Evolutionary conservation across 2,329 filamentous ascomycete genomes (phyloP).

Genomic region (Colletotrichum sp.): DNA sequence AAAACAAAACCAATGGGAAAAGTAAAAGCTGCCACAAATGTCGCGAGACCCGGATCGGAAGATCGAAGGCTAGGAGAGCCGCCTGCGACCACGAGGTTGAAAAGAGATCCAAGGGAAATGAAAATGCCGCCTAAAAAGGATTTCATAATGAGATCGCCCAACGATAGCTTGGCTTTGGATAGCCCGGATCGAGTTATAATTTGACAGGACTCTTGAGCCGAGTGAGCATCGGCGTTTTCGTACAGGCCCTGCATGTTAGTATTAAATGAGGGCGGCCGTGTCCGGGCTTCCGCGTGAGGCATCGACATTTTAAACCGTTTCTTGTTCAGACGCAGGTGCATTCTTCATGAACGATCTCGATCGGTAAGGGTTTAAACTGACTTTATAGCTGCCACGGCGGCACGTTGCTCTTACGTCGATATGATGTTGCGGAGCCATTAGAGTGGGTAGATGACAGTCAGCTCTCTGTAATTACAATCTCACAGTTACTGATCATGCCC

Average conservation of each 20-base stretch:
- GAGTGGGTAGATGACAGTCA: not conserved
- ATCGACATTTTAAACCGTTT: not conserved
- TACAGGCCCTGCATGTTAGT: not conserved
- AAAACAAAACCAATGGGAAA: not conserved
- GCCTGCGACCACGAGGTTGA: not conserved
- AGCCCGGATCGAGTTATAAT: not conserved
- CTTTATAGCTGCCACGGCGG: not conserved
- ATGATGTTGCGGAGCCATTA: not conserved
- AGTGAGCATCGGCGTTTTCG: not conserved
- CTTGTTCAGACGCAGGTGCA: not conserved
- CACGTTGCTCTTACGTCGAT: not conserved
- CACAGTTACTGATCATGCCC: not conserved
- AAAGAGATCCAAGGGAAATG: not conserved
- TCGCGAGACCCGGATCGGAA: not conserved
- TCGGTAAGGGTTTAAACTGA: accelerated
- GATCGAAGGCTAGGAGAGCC: not conserved
- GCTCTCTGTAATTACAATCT: not conserved
- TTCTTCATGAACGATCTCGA: accelerated
- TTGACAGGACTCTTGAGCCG: not conserved
- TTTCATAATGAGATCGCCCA: not conserved
- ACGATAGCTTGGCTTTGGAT: not conserved
- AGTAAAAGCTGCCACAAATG: not conserved
- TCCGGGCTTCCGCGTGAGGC: not conserved
- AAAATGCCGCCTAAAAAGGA: conserved; percentile 6
- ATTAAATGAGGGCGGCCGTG: not conserved